These are phyloP conservation scores for Xylariaceae sp. DNA, from an alignment of 2,329 filamentous ascomycete species.

Conservation along the genomic window DNA sequence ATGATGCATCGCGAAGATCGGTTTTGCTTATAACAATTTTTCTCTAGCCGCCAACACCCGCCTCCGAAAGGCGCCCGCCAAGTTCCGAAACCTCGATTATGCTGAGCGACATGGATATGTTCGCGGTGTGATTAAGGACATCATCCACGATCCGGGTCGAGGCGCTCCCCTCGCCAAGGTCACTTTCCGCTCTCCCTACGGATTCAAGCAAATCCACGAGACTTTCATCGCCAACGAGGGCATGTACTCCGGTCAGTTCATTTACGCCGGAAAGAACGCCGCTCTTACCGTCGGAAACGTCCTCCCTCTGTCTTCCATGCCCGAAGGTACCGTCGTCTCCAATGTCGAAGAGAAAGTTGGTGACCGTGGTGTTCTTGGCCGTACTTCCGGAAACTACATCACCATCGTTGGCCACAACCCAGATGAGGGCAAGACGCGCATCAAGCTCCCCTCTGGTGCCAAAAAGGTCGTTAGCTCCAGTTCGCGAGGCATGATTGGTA, in stretches of 20 bases:
- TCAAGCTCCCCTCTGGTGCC: conserved; percentile 98
- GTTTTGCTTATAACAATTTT: conserved; percentile 15
- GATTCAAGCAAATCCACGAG: conserved; percentile 95
- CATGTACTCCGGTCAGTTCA: conserved; percentile 99
- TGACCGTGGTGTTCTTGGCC: conserved; percentile 92
- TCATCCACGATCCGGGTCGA: conserved; percentile 98
- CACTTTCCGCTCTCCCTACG: conserved; percentile 95
- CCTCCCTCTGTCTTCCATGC: conserved; percentile 88
- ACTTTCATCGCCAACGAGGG: conserved; percentile 99
- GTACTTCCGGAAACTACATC: conserved; percentile 99
- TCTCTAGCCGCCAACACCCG: conserved; percentile 70
- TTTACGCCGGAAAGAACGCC: conserved; percentile 99
- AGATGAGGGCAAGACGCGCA: conserved; percentile 98
- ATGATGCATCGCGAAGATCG: conserved; percentile 1
- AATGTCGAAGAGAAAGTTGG: conserved; percentile 99
- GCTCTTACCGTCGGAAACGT: conserved; percentile 95
- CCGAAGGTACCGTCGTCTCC: conserved; percentile 97
- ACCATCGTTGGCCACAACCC: conserved; percentile 97
- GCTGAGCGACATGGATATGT: conserved; percentile 97
- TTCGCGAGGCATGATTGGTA: conserved; percentile 97
- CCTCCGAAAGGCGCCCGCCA: conserved; percentile 90
- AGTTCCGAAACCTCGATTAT: conserved; percentile 96
- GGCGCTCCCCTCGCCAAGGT: conserved; percentile 97
- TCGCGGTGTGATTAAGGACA: conserved; percentile 96
- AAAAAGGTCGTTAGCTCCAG: conserved; percentile 97